Evolutionary conservation across 164 flowering plant species (phyloP).

Genomic region (Umbilicus rupestris): DNA sequence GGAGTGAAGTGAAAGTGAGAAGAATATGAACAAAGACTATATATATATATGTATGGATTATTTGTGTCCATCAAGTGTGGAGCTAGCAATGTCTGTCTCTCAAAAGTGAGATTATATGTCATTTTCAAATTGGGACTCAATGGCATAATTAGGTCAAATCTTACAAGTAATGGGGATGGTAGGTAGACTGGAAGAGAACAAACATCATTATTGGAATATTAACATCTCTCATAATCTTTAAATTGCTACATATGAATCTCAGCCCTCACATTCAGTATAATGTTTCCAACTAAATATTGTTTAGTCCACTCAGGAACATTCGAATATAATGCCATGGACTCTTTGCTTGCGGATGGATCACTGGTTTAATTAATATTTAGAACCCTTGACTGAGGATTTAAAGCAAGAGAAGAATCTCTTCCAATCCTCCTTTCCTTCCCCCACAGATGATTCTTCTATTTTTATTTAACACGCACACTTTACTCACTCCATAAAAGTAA

Average conservation of each 20-base stretch:
- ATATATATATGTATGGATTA: not conserved
- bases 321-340: too few relatives aligned
- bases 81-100: constrained; percentile 9
- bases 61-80: constrained; percentile 7
- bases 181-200: not conserved
- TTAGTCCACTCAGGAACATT: not conserved
- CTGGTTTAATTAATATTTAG: not conserved
- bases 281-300: not conserved
- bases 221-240: not conserved
- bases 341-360: not conserved
- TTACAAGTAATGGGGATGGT: not conserved
- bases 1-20: constrained; percentile 6
- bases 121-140: not conserved
- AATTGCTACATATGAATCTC: not conserved
- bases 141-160: not conserved
- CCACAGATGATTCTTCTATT: not conserved
- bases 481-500: too few relatives aligned
- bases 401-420: not conserved
- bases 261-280: not conserved
- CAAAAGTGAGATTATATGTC: constrained; percentile 2
- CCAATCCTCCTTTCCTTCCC: too few relatives aligned
- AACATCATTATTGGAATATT: not conserved
- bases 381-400: constrained; percentile 3
- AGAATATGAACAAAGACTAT: not conserved
- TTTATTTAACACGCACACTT: too few relatives aligned